phyloP scores from a whole-genome alignment of 2,329 filamentous ascomycete species.

The Nakataea oryzae region DNA sequence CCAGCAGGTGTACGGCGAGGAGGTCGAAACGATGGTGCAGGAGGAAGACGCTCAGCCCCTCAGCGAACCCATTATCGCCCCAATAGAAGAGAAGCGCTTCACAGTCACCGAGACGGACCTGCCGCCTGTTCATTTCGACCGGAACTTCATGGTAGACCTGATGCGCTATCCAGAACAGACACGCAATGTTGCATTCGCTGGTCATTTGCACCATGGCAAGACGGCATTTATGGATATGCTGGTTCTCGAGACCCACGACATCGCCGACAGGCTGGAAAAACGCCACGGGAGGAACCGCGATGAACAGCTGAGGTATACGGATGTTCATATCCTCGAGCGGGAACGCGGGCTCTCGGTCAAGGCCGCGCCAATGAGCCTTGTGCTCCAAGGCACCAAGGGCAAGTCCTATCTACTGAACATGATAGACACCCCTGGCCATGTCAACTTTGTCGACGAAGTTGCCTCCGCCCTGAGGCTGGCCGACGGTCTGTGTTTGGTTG shows the following conservation, averaged over 20 bases:
- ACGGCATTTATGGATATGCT: slow-evolving; percentile 98
- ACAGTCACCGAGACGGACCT: slow-evolving; percentile 85
- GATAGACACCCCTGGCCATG: slow-evolving; percentile 91
- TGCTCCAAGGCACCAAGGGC: slow-evolving; percentile 76
- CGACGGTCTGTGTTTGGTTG: slow-evolving; percentile 85
- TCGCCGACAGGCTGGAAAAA: slow-evolving; percentile 68
- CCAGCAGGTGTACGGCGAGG: slow-evolving; percentile 84
- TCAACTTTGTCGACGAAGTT: slow-evolving; percentile 97
- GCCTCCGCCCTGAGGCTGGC: slow-evolving; percentile 77
- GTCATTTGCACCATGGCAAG: slow-evolving; percentile 94
- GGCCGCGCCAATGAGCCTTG: slow-evolving; percentile 84
- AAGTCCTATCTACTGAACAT: slow-evolving; percentile 96
- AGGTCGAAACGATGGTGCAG: slow-evolving; percentile 91
- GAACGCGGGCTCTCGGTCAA: slow-evolving; percentile 89
- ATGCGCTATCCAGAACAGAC: slow-evolving; percentile 95
- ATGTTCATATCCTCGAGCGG: slow-evolving; percentile 79
- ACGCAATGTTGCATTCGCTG: slow-evolving; percentile 82
- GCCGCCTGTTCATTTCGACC: slow-evolving; percentile 77
- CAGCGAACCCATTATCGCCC: slow-evolving; percentile 85
- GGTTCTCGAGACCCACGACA: slow-evolving; percentile 88
- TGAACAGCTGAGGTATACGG: slow-evolving; percentile 89
- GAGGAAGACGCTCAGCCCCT: slow-evolving; percentile 95
- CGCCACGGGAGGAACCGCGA: slow-evolving; percentile 72
- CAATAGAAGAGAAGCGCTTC: slow-evolving; percentile 92
- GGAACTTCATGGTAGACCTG: slow-evolving; percentile 87